Evolutionary conservation across 2,329 filamentous ascomycete genomes (phyloP), one percentile per base, ranked within the genome.

Genomic region (Fusarium sp.): DNA sequence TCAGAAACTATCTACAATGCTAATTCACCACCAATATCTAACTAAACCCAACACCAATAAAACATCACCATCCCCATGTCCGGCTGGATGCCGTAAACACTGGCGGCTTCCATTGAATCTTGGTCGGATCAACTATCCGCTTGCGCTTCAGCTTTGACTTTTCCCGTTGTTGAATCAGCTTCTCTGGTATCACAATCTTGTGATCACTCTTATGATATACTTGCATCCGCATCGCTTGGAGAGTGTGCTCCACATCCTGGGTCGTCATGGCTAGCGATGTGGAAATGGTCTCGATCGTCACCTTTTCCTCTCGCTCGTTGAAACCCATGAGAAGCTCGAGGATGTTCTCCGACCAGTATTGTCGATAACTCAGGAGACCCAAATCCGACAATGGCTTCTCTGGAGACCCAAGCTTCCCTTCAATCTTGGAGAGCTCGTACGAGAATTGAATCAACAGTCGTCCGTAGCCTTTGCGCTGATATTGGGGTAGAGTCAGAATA

Each of bases 341-440:
- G 39, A 99, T 94, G 58, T 95, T 95, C 82, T 99, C 97, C 34
- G 95, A 95, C 97, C 97, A 99, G 84, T 98, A 99, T 74, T 98
- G 96, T 59, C 97, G 92, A 83, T 99, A 99, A 77, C 96, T 95
- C 32, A 99, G 87, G 20, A 99, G 88, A 74, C 97, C 97, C 66
- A 99, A 83, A 88, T 99, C 97, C 39, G 94, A 97, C 2, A 99
- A 90, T 0, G 97, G 97, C 83, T 99, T 99, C 82, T 99, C 97
- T 1, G 97, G 97, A 10, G 95, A 98, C 2, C 97, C 97, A 8
- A 98, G 90, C 84, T 98, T 98, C 77, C 93, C 93, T 84, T 99
- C 97, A 68, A 97, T 95, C 83, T 96, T 97, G 80, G 94, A 97
- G 32, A 99, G 91, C 81, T 98, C 96, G 84, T 99, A 99, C 6